Conservation (phyloP, 1,139 yeast species). For the Suhomyces wounanorum region DNA sequence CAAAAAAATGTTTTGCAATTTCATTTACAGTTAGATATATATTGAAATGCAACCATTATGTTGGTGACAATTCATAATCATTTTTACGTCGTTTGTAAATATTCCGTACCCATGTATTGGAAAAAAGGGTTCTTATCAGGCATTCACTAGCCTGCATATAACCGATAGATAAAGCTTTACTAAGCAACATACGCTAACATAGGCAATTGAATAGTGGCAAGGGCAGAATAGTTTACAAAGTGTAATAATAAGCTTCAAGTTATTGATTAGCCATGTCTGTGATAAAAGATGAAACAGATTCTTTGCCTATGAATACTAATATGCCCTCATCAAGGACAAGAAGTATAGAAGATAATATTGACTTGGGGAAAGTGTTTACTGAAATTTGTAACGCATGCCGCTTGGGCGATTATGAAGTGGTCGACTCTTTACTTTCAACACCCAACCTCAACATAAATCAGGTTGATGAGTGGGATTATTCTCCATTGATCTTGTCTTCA, state of each 20-base stretch:
- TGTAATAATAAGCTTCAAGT: background rate
- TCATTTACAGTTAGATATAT: too few species aligned
- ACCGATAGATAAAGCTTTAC: background rate
- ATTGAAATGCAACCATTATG: too few species aligned
- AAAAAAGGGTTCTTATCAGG: too few species aligned
- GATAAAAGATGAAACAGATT: background rate
- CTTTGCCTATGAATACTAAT: constrained; percentile 12
- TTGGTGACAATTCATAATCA: too few species aligned
- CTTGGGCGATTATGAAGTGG: constrained; percentile 65
- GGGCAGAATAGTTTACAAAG: background rate
- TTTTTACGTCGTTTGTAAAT: too few species aligned
- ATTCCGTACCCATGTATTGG: too few species aligned
- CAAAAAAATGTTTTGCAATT: background rate
- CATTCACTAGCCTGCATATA: background rate
- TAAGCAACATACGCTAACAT: background rate
- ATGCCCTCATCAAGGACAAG: constrained; percentile 11
- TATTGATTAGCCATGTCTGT: background rate
- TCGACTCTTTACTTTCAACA: constrained; percentile 54
- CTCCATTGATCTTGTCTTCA: constrained; percentile 72
- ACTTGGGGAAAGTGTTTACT: constrained; percentile 27
- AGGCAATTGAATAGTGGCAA: background rate
- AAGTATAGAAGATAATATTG: background rate
- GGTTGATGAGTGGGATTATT: constrained; percentile 71
- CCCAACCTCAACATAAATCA: constrained; percentile 60
- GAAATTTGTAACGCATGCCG: constrained; percentile 69